Percentiles rank a stretch among this genome's conserved stretches.
Conservation (phyloP, 257 asterid genomes). For the Scutellaria galericulata region DNA sequence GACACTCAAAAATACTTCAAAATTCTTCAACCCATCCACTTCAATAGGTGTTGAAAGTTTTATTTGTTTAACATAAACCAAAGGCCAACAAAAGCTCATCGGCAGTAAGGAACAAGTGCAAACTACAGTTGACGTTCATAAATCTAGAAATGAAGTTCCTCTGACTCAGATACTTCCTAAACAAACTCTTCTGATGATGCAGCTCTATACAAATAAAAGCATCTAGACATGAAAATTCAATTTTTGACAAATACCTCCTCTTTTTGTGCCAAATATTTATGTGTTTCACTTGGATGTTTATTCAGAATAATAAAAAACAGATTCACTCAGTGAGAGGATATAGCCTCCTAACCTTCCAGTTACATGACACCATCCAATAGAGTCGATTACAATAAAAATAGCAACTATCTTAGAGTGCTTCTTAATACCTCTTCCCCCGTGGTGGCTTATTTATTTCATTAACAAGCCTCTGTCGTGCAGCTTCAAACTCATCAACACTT, state of each 20-base stretch:
- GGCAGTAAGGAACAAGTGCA: background rate
- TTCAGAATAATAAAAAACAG: background rate
- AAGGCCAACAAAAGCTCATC: background rate
- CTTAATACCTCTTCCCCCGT: slow-evolving; percentile 78
- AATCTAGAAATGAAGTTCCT: background rate
- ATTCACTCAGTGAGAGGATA: slow-evolving; percentile 15
- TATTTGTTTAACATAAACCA: background rate
- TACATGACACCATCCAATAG: background rate
- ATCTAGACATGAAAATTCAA: background rate
- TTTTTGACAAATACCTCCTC: background rate
- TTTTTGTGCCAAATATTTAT: no score
- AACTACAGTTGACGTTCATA: slow-evolving; percentile 10
- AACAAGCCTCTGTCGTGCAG: slow-evolving; percentile 82
- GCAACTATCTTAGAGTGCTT: background rate
- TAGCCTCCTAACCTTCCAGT: slow-evolving; percentile 2
- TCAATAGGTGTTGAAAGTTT: background rate
- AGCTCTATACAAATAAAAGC: background rate
- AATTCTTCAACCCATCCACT: background rate
- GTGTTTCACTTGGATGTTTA: background rate
- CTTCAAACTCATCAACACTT: slow-evolving; percentile 77
- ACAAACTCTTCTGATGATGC: background rate
- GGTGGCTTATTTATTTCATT: slow-evolving; percentile 93
- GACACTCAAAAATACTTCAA: background rate
- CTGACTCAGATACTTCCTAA: slow-evolving; percentile 3
- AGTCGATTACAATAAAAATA: slow-evolving; percentile 4